Percentiles rank a stretch among this genome's conserved stretches.
Conservation (phyloP, 1,284 basidiomycete genomes). For the Boletus semigastroideus region DNA sequence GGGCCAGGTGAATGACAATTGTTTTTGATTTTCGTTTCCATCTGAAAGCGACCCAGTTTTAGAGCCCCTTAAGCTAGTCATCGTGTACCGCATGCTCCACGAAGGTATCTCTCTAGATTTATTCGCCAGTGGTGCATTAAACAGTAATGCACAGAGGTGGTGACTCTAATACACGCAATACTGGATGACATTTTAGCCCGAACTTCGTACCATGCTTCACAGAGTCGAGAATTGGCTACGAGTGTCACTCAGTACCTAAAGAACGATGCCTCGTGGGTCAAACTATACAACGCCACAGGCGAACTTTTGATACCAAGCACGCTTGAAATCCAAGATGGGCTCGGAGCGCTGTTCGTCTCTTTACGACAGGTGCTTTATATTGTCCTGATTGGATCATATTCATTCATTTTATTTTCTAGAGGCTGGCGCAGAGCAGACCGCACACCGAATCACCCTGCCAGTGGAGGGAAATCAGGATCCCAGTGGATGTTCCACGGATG, state of each 20-base stretch:
- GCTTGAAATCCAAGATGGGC: slow-evolving; percentile 36
- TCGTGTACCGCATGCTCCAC: slow-evolving; percentile 70
- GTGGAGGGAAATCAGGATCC: slow-evolving; percentile 75
- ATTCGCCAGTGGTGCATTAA: slow-evolving; percentile 4
- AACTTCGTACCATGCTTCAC: slow-evolving; percentile 27
- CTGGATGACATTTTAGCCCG: slow-evolving; percentile 44
- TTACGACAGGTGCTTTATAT: slow-evolving; percentile 40
- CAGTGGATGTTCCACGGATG: slow-evolving; percentile 80
- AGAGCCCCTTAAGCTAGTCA: slow-evolving; percentile 59
- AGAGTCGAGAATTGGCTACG: slow-evolving; percentile 41
- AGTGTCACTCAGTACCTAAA: slow-evolving; percentile 61
- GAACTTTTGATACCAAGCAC: slow-evolving; percentile 57
- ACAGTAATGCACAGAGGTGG: slow-evolving; percentile 50
- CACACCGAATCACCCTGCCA: slow-evolving; percentile 9
- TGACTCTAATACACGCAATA: slow-evolving; percentile 53
- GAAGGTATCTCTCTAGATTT: slow-evolving; percentile 52
- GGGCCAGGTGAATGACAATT: slow-evolving; percentile 50
- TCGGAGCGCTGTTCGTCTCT: slow-evolving; percentile 38
- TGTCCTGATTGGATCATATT: neutral
- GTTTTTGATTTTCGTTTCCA: neutral
- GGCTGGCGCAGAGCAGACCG: slow-evolving; percentile 17
- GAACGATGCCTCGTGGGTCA: slow-evolving; percentile 61
- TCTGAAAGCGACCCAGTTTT: slow-evolving; percentile 42
- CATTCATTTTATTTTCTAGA: slow-evolving; percentile 16
- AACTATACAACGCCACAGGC: slow-evolving; percentile 65